Evolutionary conservation across 2,329 filamentous ascomycete genomes (phyloP), one percentile per base, ranked within the genome.

Genomic region (Calonectria pteridis): DNA sequence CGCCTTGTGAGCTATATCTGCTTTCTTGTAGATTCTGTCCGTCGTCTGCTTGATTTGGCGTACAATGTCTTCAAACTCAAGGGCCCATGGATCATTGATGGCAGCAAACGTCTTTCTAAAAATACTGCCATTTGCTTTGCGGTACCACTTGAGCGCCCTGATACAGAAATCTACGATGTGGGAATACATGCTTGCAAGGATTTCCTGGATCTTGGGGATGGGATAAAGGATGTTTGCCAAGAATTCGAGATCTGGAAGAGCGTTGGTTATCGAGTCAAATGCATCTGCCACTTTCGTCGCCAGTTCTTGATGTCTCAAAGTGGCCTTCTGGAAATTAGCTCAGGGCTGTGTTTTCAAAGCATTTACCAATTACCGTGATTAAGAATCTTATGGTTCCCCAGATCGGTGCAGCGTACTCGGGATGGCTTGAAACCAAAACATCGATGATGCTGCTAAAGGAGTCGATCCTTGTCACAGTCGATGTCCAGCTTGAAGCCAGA

Each of bases 161-260:
- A 67, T 62, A 37, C 73, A 73, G 66, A 75, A 75, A 43, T 75
- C 73, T 49, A 75, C 58, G n/a, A 75, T 67, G n/a, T 75, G 62
- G 0, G 46, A 43, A 28, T 75, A 73, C 7, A 75, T 70, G 53
- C 37, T 51, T 6, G 73, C 73, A 43, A 75, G 35, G 3, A 71
- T 72, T 5, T 33, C 13, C 26, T 73, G 73, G 20, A 75, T 75
- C 6, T n/a, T 58, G 4, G 70, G 71, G 4, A 75, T n/a, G 9
- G 70, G 73, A 20, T 75, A 75, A 11, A 75, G 73, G 18, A 69
- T 51, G 46, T 65, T 70, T 7, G 73, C 71, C 16, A 75, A 23
- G 53, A 75, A 75, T 4, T 75, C 51, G 5, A 75, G 37, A 5
- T 73, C 71, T 7, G 71, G 73, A 3, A 71, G 67, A 4, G 71